Base-by-base conservation (phyloP, 148 eudicot genomes). In the Cornus florida region DNA sequence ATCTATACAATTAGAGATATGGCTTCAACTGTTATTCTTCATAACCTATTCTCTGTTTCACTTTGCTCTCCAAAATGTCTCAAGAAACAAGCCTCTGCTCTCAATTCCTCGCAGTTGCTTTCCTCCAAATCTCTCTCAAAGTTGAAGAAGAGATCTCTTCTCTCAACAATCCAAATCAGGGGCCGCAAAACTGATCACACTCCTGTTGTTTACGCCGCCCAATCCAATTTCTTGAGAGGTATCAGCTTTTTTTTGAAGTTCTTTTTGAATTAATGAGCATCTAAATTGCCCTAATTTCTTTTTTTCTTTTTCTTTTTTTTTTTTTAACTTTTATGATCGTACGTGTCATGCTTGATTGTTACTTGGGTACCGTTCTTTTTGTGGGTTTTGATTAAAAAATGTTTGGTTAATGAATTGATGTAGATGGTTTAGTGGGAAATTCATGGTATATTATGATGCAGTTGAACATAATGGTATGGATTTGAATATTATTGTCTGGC, bases 221-320 rank as follows among this genome's bases (percentile, higher is more conserved):
- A 92, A 81, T 88, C 92, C 81, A 90, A 88, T 86, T 74, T 94
- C 76, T 77, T 90, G 46, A 86, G 78, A 91, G 97, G 98, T 94
- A 60, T 10, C 12, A 16, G 13, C 19, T 35, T 41, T 72, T 72
- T 33, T n/a, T 64, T 43, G 0, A 75, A 17, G 5, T 62, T 20
- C 11, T 13, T 7, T 7, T 20, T 53, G 17, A 12, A 12, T 50
- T 17, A 13, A 7, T 53, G 50, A 24, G 59, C 9, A 48, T 66
- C 24, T 23, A 22, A 66, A 17, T 71, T 72, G 7, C 69, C 60
- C 38, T n/a, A 62, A 10, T 70, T 78, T n/a, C 23, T 14, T 53
- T 0, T 53, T 12, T 53, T n/a, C n/a, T n/a, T n/a, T n/a, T n/a
- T n/a, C n/a, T n/a, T n/a, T n/a, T n/a, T n/a, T n/a, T n/a, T n/a